Conservation (phyloP, 805 yeast species). For the Diddensiella transvaalensis region DNA sequence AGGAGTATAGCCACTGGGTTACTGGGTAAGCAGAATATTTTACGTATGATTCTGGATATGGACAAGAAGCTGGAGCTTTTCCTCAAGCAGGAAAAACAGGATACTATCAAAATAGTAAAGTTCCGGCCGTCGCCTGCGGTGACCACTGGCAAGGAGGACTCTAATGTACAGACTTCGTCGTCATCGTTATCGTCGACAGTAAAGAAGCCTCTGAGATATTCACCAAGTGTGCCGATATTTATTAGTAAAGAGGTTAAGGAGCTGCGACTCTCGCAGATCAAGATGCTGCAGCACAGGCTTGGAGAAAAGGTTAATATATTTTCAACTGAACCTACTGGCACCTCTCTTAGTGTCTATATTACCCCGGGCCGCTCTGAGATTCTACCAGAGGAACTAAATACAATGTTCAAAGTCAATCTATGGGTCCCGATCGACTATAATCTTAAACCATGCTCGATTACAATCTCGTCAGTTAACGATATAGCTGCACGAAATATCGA, state of each 20-base stretch:
- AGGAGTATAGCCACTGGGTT: conserved; percentile 39
- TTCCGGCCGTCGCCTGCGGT: conserved; percentile 9
- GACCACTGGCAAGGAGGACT: background rate
- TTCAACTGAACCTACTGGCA: conserved; percentile 10
- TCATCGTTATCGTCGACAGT: background rate
- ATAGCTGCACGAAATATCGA: conserved; percentile 19
- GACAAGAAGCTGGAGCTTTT: conserved; percentile 58
- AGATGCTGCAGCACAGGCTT: conserved; percentile 17
- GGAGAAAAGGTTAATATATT: conserved; percentile 7
- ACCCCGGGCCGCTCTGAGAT: conserved; percentile 18
- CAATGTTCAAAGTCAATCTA: conserved; percentile 15
- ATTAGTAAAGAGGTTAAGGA: conserved; percentile 19
- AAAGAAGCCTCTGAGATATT: conserved; percentile 4
- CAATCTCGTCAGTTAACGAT: conserved; percentile 15
- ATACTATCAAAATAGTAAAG: conserved; percentile 59
- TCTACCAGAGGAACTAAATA: conserved; percentile 16
- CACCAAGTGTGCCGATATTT: conserved; percentile 12
- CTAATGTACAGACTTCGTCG: background rate
- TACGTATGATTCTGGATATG: conserved; percentile 52
- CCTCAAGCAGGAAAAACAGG: conserved; percentile 55
- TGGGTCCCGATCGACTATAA: conserved; percentile 23
- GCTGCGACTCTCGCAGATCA: conserved; percentile 22
- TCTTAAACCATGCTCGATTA: conserved; percentile 19
- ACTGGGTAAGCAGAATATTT: conserved; percentile 40
- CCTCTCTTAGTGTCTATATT: conserved; percentile 11